These are phyloP conservation scores for Microascus cirrosus DNA, from an alignment of 2,329 filamentous ascomycete genomes.

Conservation along the genomic window DNA sequence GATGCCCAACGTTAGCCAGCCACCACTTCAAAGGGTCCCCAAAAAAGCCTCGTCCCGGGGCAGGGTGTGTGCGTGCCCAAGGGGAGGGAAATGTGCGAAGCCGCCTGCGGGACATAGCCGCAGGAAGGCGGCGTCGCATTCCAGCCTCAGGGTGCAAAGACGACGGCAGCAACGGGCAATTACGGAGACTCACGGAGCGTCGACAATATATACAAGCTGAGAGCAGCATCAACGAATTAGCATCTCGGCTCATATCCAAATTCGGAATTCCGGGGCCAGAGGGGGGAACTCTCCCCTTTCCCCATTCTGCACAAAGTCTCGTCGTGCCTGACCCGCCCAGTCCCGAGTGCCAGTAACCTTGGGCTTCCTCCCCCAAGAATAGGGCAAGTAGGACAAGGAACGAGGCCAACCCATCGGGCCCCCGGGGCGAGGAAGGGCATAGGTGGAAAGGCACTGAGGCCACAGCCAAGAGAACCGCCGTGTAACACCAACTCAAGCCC, in stretches of 20 bases:
- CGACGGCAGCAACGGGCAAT: not conserved
- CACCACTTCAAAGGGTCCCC: slow-evolving; percentile 5
- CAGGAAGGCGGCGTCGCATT: slow-evolving; percentile 5
- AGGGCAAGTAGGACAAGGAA: not conserved
- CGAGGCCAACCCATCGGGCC: not conserved
- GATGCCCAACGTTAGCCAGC: slow-evolving; percentile 4
- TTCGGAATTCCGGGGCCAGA: slow-evolving; percentile 9
- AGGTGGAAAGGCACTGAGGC: not conserved
- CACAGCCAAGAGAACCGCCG: not conserved
- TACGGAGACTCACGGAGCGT: slow-evolving; percentile 62
- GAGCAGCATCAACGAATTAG: slow-evolving; percentile 23
- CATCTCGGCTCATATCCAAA: slow-evolving; percentile 4
- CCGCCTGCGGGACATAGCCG: slow-evolving; percentile 4
- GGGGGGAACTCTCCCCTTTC: slow-evolving; percentile 1
- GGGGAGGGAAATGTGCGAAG: not conserved
- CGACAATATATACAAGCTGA: slow-evolving; percentile 79
- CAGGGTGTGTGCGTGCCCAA: not conserved
- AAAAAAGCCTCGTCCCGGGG: slow-evolving; percentile 9
- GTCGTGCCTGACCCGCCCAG: not conserved
- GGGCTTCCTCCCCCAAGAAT: not conserved
- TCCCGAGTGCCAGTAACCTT: not conserved
- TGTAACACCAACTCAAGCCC: not conserved
- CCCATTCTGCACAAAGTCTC: not conserved
- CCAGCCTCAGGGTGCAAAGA: slow-evolving; percentile 7
- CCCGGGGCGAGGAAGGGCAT: not conserved